Conservation (phyloP, 2,329 filamentous ascomycete species). For the Orbilia javanica region DNA sequence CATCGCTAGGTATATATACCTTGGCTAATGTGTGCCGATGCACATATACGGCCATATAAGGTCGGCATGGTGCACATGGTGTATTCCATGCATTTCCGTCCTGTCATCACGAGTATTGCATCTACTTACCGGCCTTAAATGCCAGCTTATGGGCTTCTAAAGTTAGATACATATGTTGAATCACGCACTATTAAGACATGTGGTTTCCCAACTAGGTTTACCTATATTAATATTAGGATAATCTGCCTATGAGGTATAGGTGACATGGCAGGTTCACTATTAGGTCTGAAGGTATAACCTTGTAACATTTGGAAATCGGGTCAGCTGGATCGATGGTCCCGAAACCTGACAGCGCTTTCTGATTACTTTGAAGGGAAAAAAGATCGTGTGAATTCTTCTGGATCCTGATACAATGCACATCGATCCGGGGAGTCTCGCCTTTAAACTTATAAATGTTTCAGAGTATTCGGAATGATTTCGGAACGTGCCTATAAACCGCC, state of each 20-base stretch:
- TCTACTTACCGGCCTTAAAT: not conserved
- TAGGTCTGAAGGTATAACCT: conserved; percentile 5
- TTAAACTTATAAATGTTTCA: conserved; percentile 26
- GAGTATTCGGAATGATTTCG: conserved; percentile 56
- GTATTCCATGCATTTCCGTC: conserved; percentile 24
- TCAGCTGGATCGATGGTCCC: conserved; percentile 51
- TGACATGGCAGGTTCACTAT: not conserved
- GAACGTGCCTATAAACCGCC: conserved; percentile 37
- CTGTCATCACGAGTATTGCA: not conserved
- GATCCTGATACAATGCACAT: conserved; percentile 21
- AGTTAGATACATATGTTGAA: not conserved
- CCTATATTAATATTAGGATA: conserved; percentile 17
- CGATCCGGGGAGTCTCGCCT: conserved; percentile 50
- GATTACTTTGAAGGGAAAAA: not conserved
- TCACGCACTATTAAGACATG: not conserved
- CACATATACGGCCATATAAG: not conserved
- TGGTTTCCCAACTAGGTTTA: not conserved
- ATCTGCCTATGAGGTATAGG: conserved; percentile 43
- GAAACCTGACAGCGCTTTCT: not conserved
- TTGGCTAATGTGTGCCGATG: conserved; percentile 36
- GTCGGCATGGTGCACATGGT: not conserved
- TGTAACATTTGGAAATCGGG: conserved; percentile 30
- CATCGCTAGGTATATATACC: conserved; percentile 38
- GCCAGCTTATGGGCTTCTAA: conserved; percentile 3
- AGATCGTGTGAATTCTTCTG: not conserved